These are phyloP conservation scores for Pseudocercospora fuligena DNA, from an alignment of 2,329 filamentous ascomycete genomes.

Conservation along the genomic window DNA sequence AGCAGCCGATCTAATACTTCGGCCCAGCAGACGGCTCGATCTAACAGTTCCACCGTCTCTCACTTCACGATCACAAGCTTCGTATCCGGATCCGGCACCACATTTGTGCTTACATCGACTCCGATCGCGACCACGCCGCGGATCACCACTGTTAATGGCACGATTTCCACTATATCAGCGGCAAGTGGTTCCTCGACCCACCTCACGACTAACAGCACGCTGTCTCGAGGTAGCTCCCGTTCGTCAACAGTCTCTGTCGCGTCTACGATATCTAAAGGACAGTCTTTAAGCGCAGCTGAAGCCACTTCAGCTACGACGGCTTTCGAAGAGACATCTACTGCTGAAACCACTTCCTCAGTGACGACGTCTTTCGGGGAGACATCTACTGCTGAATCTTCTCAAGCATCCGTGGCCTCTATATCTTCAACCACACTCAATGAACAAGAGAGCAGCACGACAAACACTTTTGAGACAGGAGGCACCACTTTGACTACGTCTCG, in stretches of 20 bases:
- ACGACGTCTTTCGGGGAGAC: neutral
- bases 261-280: neutral
- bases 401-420: neutral
- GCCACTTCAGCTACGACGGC: neutral
- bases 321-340: neutral
- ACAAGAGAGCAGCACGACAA: neutral
- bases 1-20: constrained; percentile 10
- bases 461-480: neutral
- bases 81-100: constrained; percentile 22
- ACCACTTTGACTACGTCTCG: constrained; percentile 3
- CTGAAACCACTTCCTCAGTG: neutral
- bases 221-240: neutral
- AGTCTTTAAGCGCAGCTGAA: neutral
- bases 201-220: constrained; percentile 10
- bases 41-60: constrained; percentile 1
- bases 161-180: neutral
- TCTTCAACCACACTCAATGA: neutral
- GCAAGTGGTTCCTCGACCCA: neutral
- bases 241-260: neutral
- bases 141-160: constrained; percentile 16
- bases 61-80: constrained; percentile 25
- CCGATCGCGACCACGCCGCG: constrained; percentile 16
- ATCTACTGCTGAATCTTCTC: neutral
- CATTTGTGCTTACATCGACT: constrained; percentile 16
- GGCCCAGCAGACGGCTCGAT: constrained; percentile 2